A percentile compares a stretch with the other conserved stretches of the same genome.
Conservation (phyloP, 2,329 filamentous ascomycete genomes). For the Pseudogymnoascus sp. region DNA sequence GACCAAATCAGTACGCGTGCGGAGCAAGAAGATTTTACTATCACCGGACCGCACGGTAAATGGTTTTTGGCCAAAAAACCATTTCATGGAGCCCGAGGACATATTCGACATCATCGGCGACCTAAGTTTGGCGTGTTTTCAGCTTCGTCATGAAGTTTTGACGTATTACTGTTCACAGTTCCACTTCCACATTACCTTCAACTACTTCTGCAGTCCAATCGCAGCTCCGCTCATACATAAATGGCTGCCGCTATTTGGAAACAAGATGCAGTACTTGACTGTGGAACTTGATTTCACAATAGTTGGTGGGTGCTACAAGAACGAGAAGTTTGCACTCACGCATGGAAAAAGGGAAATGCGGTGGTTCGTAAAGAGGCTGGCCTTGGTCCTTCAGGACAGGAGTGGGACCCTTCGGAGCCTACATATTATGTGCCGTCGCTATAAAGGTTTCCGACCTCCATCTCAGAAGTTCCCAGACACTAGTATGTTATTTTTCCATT, state of each 20-base stretch:
- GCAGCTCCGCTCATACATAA: slow-evolving; percentile 22
- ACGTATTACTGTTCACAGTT: slow-evolving; percentile 26
- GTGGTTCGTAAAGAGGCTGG: background rate
- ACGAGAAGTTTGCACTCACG: background rate
- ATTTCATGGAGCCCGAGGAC: background rate
- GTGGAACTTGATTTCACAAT: slow-evolving; percentile 26
- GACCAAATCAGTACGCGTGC: background rate
- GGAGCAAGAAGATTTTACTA: background rate
- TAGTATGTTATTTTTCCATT: background rate
- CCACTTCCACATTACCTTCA: slow-evolving; percentile 25
- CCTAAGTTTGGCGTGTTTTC: background rate
- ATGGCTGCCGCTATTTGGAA: slow-evolving; percentile 20
- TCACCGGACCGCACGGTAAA: background rate
- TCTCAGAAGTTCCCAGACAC: background rate
- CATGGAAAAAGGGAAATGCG: background rate
- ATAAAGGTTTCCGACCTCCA: background rate
- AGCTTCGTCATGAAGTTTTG: slow-evolving; percentile 23
- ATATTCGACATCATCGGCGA: background rate
- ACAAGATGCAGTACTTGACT: slow-evolving; percentile 22
- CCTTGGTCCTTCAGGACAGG: background rate
- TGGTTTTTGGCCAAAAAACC: background rate
- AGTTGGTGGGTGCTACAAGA: slow-evolving; percentile 14
- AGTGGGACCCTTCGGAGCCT: background rate
- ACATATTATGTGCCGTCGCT: background rate
- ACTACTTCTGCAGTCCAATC: slow-evolving; percentile 17